A percentile compares a stretch with the other conserved stretches of the same genome.
Conservation (phyloP, 2,329 filamentous ascomycete genomes). For the Exserohilum rostratum region DNA sequence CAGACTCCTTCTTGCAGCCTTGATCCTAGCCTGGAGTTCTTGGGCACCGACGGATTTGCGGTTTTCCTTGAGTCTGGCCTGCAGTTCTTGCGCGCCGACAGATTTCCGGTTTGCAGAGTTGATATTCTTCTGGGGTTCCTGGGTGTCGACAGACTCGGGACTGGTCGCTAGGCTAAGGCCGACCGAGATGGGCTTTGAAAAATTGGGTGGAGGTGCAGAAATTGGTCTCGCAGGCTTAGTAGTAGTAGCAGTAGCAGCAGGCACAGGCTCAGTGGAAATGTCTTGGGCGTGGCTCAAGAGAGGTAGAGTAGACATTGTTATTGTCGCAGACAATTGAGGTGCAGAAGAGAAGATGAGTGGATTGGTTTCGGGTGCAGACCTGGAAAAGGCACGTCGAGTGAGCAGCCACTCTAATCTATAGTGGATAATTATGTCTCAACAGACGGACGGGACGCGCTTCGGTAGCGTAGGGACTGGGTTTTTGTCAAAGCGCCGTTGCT, state of each 20-base stretch:
- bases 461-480: slow-evolving; percentile 18
- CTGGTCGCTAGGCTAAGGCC: neutral
- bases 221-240: slow-evolving; percentile 23
- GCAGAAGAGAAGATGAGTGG: neutral
- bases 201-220: slow-evolving; percentile 28
- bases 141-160: slow-evolving; percentile 17
- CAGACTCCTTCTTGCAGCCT: slow-evolving; percentile 23
- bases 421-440: slow-evolving; percentile 19
- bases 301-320: slow-evolving; percentile 42
- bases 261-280: slow-evolving; percentile 33
- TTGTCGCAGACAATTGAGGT: neutral
- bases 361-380: neutral
- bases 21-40: slow-evolving; percentile 28
- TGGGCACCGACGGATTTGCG: slow-evolving; percentile 18
- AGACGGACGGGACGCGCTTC: slow-evolving; percentile 19
- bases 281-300: slow-evolving; percentile 41
- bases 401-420: slow-evolving; percentile 16
- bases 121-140: slow-evolving; percentile 9
- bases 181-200: slow-evolving; percentile 8
- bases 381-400: slow-evolving; percentile 1
- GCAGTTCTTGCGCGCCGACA: neutral
- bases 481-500: slow-evolving; percentile 16
- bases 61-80: slow-evolving; percentile 6
- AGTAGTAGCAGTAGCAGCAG: slow-evolving; percentile 17
- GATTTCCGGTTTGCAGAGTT: neutral